Evolutionary conservation across 805 yeast species (phyloP), one percentile per base, ranked within the genome.

Genomic region (Candida khao-thaluensis): DNA sequence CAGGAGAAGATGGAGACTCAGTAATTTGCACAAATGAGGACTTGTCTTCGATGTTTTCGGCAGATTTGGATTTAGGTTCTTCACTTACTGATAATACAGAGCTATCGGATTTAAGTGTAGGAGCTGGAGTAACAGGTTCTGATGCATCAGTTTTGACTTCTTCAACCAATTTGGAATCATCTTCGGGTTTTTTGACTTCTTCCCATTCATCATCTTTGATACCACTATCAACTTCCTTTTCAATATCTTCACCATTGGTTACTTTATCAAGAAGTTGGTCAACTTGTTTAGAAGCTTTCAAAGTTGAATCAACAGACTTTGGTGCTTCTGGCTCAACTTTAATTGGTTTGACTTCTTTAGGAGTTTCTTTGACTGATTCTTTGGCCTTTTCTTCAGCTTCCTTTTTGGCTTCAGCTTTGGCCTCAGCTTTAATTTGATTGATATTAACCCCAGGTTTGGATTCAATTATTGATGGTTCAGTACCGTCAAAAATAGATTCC

Each of bases 401-500:
- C 10, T 8, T 22, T 8, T 7, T 8, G 10, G 7, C 24, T 8
- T 25, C 15, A 31, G 52, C 53, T 14, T 45, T 49, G 27, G 44
- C 48, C 8, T 38, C 56, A 11, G 49, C 51, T 40, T 58, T 60
- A 10, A 43, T 53, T 10, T 45, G 58, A 17, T 63, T 52, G 8
- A 64, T 54, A 23, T 49, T 41, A 23, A 57, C 53, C 6, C 61
- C 63, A 14, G 72, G 68, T 9, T 54, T 59, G 2, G 77, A 60
- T 35, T 66, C 67, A 30, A 58, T 64, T 27, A 74, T 62, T 15
- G 68, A 57, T 23, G 87, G 79, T 24, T 71, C 76, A 3, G 76
- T 58, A 16, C 95, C 95, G n/a, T 89, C 91, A 58, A 76, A 91
- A 12, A 90, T 50, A 8, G 85, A 77, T 57, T 76, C 82, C 83